A percentile compares a stretch with the other conserved stretches of the same genome.
Evolutionary conservation across 1,139 yeast genomes (phyloP).

Genomic region (Wickerhamomyces sp.): DNA sequence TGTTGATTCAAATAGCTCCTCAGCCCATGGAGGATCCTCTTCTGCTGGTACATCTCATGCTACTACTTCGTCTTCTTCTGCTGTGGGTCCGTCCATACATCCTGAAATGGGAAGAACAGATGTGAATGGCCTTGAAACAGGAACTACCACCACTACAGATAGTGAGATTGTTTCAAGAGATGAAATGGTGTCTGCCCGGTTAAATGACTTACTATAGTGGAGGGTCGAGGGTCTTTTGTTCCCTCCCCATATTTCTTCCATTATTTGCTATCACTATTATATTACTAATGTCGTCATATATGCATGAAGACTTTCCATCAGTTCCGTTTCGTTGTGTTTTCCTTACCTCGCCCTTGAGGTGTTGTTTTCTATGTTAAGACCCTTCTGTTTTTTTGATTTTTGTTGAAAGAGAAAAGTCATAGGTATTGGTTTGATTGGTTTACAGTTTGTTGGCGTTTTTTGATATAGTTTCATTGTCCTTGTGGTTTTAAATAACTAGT

Average conservation of each 20-base stretch:
- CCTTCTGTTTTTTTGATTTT: background rate
- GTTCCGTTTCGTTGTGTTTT: background rate
- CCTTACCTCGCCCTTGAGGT: background rate
- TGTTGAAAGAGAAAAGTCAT: background rate
- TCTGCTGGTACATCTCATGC: background rate
- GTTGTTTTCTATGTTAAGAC: background rate
- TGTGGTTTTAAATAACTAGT: too few species aligned
- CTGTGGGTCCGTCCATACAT: too few species aligned
- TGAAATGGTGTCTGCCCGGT: constrained; percentile 71
- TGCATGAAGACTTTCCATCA: background rate
- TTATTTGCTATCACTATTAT: background rate
- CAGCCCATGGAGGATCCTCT: constrained; percentile 4
- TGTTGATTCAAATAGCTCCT: constrained; percentile 34
- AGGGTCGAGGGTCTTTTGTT: too few species aligned
- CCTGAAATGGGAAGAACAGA: too few species aligned
- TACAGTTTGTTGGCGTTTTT: background rate
- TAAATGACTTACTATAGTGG: constrained; percentile 62
- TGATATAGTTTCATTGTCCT: too few species aligned
- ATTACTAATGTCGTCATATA: background rate
- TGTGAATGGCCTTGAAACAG: constrained; percentile 8
- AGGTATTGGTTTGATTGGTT: background rate
- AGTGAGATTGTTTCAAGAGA: constrained; percentile 1
- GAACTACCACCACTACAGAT: constrained; percentile 2
- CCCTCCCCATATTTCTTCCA: background rate
- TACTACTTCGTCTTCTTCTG: background rate